Percentiles rank a stretch among this genome's conserved stretches.
Evolutionary conservation across 1,284 basidiomycete genomes (phyloP).

Genomic region (Austroboletus novae-zelandiae): DNA sequence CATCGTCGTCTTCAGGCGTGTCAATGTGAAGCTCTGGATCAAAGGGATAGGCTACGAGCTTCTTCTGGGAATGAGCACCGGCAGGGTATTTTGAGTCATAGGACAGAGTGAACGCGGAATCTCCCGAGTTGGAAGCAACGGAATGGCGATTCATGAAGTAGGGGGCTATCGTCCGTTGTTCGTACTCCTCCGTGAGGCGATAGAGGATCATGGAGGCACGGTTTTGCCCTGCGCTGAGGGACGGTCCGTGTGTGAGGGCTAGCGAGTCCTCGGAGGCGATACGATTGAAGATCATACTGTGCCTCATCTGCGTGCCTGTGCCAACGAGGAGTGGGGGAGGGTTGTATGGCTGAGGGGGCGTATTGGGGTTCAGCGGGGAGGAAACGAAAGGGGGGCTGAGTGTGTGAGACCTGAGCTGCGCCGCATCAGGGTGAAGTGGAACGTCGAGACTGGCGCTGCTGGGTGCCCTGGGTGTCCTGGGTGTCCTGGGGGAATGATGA

Average conservation of each 20-base stretch:
- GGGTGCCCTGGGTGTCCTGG: slow-evolving; percentile 4
- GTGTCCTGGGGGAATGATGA: neutral
- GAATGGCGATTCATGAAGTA: slow-evolving; percentile 37
- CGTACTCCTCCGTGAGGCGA: slow-evolving; percentile 50
- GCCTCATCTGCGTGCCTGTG: slow-evolving; percentile 32
- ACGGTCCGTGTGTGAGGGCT: slow-evolving; percentile 30
- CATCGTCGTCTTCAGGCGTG: slow-evolving; percentile 61
- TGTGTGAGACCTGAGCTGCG: slow-evolving; percentile 31
- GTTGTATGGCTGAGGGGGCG: slow-evolving; percentile 10
- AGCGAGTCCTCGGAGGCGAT: slow-evolving; percentile 50
- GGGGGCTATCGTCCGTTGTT: slow-evolving; percentile 22
- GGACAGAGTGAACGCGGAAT: slow-evolving; percentile 52
- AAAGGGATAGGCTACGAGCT: slow-evolving; percentile 65
- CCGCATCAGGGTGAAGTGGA: slow-evolving; percentile 17
- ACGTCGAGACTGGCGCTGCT: slow-evolving; percentile 18
- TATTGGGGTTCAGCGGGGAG: slow-evolving; percentile 49
- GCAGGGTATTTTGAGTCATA: slow-evolving; percentile 66
- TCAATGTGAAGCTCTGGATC: slow-evolving; percentile 61
- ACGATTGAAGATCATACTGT: slow-evolving; percentile 38
- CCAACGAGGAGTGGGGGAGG: slow-evolving; percentile 21
- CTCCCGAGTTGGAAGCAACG: slow-evolving; percentile 43
- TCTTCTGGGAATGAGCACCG: slow-evolving; percentile 37
- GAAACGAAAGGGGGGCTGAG: slow-evolving; percentile 38
- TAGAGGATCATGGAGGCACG: slow-evolving; percentile 69
- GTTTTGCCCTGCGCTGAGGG: slow-evolving; percentile 8